Base-by-base conservation (phyloP, 345 rosid genomes). In the Kernera saxatilis region DNA sequence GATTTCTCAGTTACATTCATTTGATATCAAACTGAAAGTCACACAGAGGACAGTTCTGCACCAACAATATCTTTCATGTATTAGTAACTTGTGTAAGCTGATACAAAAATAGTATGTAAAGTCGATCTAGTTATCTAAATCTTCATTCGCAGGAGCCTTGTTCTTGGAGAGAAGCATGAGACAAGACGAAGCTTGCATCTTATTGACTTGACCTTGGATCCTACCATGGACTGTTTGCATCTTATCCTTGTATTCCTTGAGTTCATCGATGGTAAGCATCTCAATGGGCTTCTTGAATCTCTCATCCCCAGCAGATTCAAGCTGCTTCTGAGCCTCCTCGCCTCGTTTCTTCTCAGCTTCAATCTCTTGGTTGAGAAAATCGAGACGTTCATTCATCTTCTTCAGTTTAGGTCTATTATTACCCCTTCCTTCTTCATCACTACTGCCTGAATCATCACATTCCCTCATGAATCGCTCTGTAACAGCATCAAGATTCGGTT, bases 401-500 rank as follows among this genome's bases (percentile, higher is more conserved):
- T 56, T 70, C 64, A 49, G 43, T 50, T 58, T 44, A 29, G 51
- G 68, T 18, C 76, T 69, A 13, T 18, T 40, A 8, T 64, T 26
- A 8, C 37, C 26, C 3, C 77, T 18, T 15, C 13, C 22, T 77
- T 65, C 51, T 8, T 43, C 80, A 1, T 22, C 68, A 8, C 55
- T 21, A 27, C 66, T 37, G 39, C 64, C 39, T 7, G 46, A 15
- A 46, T 71, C 58, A 37, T 49, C 5, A 2, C 32, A 43, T 43
- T 36, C 69, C 64, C 68, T 82, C 67, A 73, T 69, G 80, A 82
- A 86, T 9, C 82, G 68, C 19, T 74, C 69, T 2, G 78, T 15
- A 33, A 86, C 81, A 14, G 73, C 52, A 8, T 83, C 84, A 19
- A 88, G 87, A 57, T 75, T 78, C 0, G 94, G 94, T 59, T 86